phyloP scores from a whole-genome alignment of 768 basidiomycete genomes.

The Sutorius australiensis region DNA sequence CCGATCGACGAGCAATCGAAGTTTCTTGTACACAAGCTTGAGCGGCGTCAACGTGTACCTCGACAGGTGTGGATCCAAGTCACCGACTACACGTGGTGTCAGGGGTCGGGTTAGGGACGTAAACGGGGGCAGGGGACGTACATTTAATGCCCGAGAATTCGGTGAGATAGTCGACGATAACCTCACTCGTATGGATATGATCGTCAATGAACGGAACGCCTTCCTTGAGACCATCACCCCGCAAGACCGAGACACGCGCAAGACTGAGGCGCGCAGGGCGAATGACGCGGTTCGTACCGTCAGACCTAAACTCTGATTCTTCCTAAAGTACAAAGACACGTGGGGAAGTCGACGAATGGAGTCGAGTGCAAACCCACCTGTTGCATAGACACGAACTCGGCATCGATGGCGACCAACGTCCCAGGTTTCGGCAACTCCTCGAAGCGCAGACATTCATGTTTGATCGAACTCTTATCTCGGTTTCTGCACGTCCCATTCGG shows the following conservation, averaged over 20 bases:
- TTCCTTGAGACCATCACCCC: constrained; percentile 77
- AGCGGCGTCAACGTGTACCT: constrained; percentile 88
- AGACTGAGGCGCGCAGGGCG: constrained; percentile 89
- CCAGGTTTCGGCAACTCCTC: constrained; percentile 84
- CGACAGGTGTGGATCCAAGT: constrained; percentile 82
- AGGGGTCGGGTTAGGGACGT: too few species aligned
- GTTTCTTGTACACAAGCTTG: constrained; percentile 98
- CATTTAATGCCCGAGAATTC: constrained; percentile 96
- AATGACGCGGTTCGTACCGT: constrained; percentile 89
- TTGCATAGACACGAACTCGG: constrained; percentile 97
- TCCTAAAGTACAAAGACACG: constrained; percentile 47
- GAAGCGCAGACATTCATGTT: constrained; percentile 67
- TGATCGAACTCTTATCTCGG: constrained; percentile 67
- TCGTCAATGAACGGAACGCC: constrained; percentile 96
- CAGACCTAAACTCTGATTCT: constrained; percentile 92
- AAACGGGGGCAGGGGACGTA: too few species aligned
- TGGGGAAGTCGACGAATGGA: neutral
- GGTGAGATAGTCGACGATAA: constrained; percentile 93
- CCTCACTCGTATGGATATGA: constrained; percentile 94
- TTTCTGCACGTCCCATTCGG: constrained; percentile 46
- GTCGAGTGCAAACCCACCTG: constrained; percentile 46
- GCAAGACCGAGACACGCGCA: constrained; percentile 90
- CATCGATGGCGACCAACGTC: constrained; percentile 91
- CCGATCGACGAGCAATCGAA: constrained; percentile 86
- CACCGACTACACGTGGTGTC: constrained; percentile 60